Percentiles rank a stretch among this genome's conserved stretches.
phyloP scores from a whole-genome alignment of 2,329 filamentous ascomycete species.

The Paecilomyces niveus region DNA sequence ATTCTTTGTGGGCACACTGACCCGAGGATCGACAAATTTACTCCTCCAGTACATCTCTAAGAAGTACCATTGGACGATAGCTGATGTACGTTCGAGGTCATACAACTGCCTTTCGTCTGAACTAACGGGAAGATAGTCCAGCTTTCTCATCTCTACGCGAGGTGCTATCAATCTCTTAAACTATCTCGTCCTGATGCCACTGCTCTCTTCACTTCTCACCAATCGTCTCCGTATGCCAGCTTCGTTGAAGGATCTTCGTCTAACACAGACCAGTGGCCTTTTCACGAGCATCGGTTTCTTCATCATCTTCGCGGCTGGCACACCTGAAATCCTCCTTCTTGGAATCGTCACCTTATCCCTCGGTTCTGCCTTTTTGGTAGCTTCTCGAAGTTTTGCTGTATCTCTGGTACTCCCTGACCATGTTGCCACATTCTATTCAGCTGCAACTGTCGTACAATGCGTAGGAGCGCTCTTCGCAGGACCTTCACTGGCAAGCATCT shows the following conservation, averaged over 20 bases:
- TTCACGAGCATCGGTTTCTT: conserved; percentile 14
- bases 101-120: too few relatives aligned
- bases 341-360: conserved; percentile 14
- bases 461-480: conserved; percentile 16
- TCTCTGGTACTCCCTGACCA: conserved; percentile 17
- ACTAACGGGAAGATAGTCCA: conserved; percentile 10
- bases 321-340: too few relatives aligned
- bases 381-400: conserved; percentile 19
- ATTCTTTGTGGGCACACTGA: too few relatives aligned
- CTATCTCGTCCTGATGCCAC: conserved; percentile 17
- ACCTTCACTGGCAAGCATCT: conserved; percentile 20
- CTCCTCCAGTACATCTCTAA: conserved; percentile 19
- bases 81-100: conserved; percentile 11
- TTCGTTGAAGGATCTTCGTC: conserved; percentile 12
- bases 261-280: conserved; percentile 14
- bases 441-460: conserved; percentile 15
- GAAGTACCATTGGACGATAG: conserved; percentile 22
- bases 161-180: conserved; percentile 14
- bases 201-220: conserved; percentile 8
- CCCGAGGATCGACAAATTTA: too few relatives aligned
- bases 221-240: conserved; percentile 14
- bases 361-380: conserved; percentile 15
- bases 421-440: conserved; percentile 21
- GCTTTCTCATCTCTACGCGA: conserved; percentile 20
- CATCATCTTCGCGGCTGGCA: conserved; percentile 1